These are phyloP conservation scores for Apiotrichum laibachii DNA, from an alignment of 1,284 basidiomycete species.

Conservation along the genomic window DNA sequence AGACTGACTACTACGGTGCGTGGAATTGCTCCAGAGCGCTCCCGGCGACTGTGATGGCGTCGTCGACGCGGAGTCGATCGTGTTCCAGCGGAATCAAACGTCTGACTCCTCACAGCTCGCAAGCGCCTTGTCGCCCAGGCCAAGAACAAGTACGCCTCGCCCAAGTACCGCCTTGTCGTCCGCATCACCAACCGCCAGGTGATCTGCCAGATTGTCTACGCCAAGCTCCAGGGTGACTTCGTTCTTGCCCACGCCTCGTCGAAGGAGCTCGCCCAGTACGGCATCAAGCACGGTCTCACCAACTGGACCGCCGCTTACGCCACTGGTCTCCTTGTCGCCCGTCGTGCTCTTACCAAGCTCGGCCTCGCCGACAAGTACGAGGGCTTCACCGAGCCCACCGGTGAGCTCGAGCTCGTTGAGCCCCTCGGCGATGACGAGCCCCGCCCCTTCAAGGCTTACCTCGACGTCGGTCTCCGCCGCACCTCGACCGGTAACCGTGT, in stretches of 20 bases:
- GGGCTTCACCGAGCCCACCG: constrained; percentile 90
- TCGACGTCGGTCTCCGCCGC: constrained; percentile 97
- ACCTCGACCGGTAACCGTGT: constrained; percentile 98
- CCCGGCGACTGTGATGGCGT: no score
- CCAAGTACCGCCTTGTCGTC: constrained; percentile 97
- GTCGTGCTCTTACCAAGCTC: constrained; percentile 91
- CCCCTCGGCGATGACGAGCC: constrained; percentile 88
- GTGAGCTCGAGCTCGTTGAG: constrained; percentile 78
- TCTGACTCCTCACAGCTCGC: constrained; percentile 52
- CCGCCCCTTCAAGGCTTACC: constrained; percentile 96
- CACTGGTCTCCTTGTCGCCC: constrained; percentile 91
- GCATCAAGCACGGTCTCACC: constrained; percentile 96
- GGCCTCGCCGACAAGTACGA: constrained; percentile 98
- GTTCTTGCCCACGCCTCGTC: constrained; percentile 84
- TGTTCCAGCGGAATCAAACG: no score
- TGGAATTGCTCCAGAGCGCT: no score
- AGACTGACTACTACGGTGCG: constrained; percentile 87
- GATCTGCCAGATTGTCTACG: constrained; percentile 91
- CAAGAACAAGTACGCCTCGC: constrained; percentile 99
- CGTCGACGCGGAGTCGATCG: no score
- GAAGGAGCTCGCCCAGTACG: constrained; percentile 89
- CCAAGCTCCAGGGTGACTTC: constrained; percentile 96
- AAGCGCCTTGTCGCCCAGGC: constrained; percentile 86
- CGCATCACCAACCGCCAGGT: constrained; percentile 94
- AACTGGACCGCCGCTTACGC: constrained; percentile 99